phyloP scores from a whole-genome alignment of 2,329 filamentous ascomycete species.

The Fusarium tupiense region DNA sequence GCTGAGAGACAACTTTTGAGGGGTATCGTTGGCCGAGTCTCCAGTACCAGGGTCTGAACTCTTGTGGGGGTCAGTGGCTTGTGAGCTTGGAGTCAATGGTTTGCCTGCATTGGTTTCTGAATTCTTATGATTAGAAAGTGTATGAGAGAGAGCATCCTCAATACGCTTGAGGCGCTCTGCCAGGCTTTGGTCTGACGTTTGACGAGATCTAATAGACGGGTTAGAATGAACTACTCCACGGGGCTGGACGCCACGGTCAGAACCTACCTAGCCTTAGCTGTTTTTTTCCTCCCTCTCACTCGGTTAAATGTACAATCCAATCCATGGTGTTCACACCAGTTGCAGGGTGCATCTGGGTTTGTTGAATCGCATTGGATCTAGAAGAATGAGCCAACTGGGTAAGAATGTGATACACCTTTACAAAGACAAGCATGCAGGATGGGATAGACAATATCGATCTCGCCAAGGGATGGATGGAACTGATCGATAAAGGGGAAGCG shows the following conservation, averaged over 20 bases:
- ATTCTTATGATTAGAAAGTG: conserved; percentile 9
- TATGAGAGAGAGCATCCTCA: conserved; percentile 34
- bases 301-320: conserved; percentile 40
- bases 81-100: conserved; percentile 4
- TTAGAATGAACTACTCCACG: neutral
- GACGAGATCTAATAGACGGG: conserved; percentile 8
- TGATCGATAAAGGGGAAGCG: neutral
- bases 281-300: conserved; percentile 37
- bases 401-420: neutral
- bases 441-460: neutral
- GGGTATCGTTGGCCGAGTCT: neutral
- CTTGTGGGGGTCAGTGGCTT: neutral
- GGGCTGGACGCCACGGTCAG: neutral
- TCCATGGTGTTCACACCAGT: conserved; percentile 41
- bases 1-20: neutral
- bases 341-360: conserved; percentile 14
- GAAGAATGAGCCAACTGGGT: neutral
- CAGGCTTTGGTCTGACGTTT: conserved; percentile 28
- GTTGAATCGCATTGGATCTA: conserved; percentile 39
- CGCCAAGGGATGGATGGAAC: conserved; percentile 8
- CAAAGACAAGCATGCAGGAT: neutral
- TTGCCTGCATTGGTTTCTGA: neutral
- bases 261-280: conserved; percentile 27
- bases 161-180: conserved; percentile 35
- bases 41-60: neutral